Conservation (phyloP, 2,329 filamentous ascomycete genomes). For the Capronia coronata region DNA sequence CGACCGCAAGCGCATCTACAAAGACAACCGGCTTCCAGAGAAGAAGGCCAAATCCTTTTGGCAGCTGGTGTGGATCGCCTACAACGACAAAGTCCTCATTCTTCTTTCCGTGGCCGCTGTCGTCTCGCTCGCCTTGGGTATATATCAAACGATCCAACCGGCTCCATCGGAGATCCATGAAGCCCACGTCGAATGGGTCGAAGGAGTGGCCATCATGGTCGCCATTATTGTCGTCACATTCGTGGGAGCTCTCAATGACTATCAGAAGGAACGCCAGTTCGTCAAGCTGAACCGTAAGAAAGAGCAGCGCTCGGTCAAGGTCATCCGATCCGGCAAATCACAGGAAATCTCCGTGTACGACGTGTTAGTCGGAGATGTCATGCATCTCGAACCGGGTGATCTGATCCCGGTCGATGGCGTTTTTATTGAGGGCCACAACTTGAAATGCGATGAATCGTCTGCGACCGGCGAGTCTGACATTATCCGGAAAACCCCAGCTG, state of each 20-base stretch:
- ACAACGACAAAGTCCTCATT: slow-evolving; percentile 70
- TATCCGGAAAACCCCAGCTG: slow-evolving; percentile 59
- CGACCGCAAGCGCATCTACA: slow-evolving; percentile 65
- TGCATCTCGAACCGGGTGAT: slow-evolving; percentile 67
- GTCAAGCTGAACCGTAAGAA: slow-evolving; percentile 76
- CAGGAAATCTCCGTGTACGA: slow-evolving; percentile 65
- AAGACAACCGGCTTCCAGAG: slow-evolving; percentile 59
- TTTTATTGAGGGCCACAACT: slow-evolving; percentile 58
- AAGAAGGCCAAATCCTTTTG: slow-evolving; percentile 61
- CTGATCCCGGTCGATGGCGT: slow-evolving; percentile 67
- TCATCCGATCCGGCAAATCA: slow-evolving; percentile 66
- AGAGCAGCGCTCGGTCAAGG: slow-evolving; percentile 66
- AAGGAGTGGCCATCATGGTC: slow-evolving; percentile 71
- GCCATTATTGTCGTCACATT: slow-evolving; percentile 70
- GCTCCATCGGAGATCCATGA: slow-evolving; percentile 26
- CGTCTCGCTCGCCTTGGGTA: slow-evolving; percentile 64
- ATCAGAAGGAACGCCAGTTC: slow-evolving; percentile 75
- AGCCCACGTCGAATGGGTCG: slow-evolving; percentile 68
- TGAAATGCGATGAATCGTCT: slow-evolving; percentile 67
- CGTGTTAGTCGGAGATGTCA: slow-evolving; percentile 65
- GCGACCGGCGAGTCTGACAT: slow-evolving; percentile 70
- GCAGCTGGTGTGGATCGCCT: slow-evolving; percentile 65
- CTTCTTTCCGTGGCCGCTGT: slow-evolving; percentile 61
- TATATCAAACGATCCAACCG: slow-evolving; percentile 46
- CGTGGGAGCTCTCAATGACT: slow-evolving; percentile 73